Percentiles rank a stretch among this genome's conserved stretches.
These are phyloP conservation scores for Pezicula radicicola DNA, from an alignment of 2,329 filamentous ascomycete species.

Conservation along the genomic window DNA sequence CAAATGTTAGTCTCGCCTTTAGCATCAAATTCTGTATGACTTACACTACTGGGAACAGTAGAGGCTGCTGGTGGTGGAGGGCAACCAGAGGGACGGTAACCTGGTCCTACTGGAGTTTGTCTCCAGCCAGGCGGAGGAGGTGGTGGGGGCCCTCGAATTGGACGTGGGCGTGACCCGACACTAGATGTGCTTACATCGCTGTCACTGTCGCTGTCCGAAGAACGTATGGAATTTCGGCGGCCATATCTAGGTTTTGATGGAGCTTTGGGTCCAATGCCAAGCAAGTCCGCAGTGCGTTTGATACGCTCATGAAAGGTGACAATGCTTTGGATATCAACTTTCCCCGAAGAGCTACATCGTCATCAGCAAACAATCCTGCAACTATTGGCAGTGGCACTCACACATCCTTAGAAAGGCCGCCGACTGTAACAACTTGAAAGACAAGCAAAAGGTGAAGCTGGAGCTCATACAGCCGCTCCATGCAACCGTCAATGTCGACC, in stretches of 20 bases:
- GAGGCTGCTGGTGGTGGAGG: too few species aligned
- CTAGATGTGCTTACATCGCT: too few species aligned
- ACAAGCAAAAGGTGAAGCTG: constrained; percentile 22
- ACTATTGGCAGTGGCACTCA: constrained; percentile 6
- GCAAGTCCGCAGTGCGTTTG: constrained; percentile 13
- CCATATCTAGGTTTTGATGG: background rate
- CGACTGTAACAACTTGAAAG: constrained; percentile 18
- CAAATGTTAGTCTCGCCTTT: too few species aligned
- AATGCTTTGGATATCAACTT: constrained; percentile 17
- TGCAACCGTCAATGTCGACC: constrained; percentile 1
- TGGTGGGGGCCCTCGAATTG: background rate
- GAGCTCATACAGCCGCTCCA: constrained; percentile 14
- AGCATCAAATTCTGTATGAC: too few species aligned
- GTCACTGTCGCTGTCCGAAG: too few species aligned
- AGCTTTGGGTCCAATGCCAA: constrained; percentile 4
- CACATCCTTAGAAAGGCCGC: constrained; percentile 14
- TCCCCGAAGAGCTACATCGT: constrained; percentile 12
- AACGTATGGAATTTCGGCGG: background rate
- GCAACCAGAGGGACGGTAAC: too few species aligned
- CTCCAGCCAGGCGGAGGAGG: background rate
- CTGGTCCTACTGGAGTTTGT: background rate
- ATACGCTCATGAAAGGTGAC: constrained; percentile 19
- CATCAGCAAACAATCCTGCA: background rate
- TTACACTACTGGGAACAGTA: too few species aligned
- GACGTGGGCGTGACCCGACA: too few species aligned